These are phyloP conservation scores for Malus hybrid DNA, from an alignment of 331 rosid genomes.

Conservation along the genomic window DNA sequence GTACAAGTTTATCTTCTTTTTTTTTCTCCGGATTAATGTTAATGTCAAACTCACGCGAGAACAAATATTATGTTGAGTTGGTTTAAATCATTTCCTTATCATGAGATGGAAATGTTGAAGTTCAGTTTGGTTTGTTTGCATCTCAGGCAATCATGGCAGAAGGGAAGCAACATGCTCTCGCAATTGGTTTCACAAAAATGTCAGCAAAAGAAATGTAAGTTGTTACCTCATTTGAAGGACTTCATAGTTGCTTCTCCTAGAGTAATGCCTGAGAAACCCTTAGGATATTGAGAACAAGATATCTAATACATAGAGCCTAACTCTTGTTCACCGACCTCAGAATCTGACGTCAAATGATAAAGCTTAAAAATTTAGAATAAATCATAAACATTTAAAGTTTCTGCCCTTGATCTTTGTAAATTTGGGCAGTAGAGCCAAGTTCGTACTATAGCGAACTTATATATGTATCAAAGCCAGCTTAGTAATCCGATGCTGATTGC, in stretches of 20 bases:
- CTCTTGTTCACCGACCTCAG: background rate
- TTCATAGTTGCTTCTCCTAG: background rate
- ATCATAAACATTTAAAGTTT: background rate
- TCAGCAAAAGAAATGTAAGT: slow-evolving; percentile 96
- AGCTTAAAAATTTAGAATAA: background rate
- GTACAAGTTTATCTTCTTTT: slow-evolving; percentile 28
- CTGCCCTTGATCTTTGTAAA: background rate
- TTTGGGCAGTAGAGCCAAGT: background rate
- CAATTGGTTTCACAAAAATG: slow-evolving; percentile 97
- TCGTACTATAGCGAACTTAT: background rate
- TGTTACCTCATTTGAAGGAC: background rate
- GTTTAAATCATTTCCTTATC: background rate
- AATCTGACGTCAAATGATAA: background rate
- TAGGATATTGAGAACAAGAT: background rate
- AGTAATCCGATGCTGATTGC: slow-evolving; percentile 12
- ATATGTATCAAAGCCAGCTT: background rate
- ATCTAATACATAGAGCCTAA: background rate
- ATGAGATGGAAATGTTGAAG: slow-evolving; percentile 3
- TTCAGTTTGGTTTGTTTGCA: background rate
- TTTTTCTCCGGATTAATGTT: background rate
- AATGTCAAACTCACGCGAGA: background rate
- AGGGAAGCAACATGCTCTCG: slow-evolving; percentile 98
- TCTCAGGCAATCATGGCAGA: slow-evolving; percentile 98
- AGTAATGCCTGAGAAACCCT: background rate
- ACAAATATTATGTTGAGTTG: background rate